Evolutionary conservation across 306 rosid species (phyloP), one percentile per base, ranked within the genome.

Genomic region (Fragaria nilgerrensis): DNA sequence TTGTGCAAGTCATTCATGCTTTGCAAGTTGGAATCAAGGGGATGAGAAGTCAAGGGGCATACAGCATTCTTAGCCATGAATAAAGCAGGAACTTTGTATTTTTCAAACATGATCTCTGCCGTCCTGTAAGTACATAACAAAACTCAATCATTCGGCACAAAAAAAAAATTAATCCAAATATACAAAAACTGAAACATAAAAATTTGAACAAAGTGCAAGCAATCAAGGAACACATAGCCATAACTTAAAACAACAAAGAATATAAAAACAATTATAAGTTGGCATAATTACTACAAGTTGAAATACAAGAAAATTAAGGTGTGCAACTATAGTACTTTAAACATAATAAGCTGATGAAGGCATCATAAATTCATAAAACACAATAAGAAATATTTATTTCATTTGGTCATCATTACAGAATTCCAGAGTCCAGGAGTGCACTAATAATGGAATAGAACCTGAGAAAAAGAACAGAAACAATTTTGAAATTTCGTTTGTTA

Each of bases 61-160:
- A 95, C 99, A 82, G 97, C 99, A 90, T 95, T 95, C 85, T 95
- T 95, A 8, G 97, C 97, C 92, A 92, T 82, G 89, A 95, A 95
- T 74, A 95, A 86, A 72, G 97, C 99, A 78, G 99, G 97, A 52
- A 92, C 97, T 78, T 89, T 95, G 92, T 95, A 92, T 85, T 95
- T 95, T 83, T 95, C 99, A 79, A 95, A 95, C 97, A 95, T 95
- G 64, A 95, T 92, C 81, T 95, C 97, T 0, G 97, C 92, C 8
- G 96, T 84, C 96, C 99, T 95, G 89, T 78, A 82, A 83, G 64
- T 77, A 81, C 58, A 82, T 61, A 52, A 87, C 67, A 86, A 70
- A 77, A 78, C 83, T 45, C 50, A 41, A 78, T 66, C 55, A 53
- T 23, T 75, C 49, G 41, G 70, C 37, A 56, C 43, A 11, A 49